These are phyloP conservation scores for Mucor ambiguus DNA, from an alignment of 371 early-diverging fungal species.

Conservation along the genomic window DNA sequence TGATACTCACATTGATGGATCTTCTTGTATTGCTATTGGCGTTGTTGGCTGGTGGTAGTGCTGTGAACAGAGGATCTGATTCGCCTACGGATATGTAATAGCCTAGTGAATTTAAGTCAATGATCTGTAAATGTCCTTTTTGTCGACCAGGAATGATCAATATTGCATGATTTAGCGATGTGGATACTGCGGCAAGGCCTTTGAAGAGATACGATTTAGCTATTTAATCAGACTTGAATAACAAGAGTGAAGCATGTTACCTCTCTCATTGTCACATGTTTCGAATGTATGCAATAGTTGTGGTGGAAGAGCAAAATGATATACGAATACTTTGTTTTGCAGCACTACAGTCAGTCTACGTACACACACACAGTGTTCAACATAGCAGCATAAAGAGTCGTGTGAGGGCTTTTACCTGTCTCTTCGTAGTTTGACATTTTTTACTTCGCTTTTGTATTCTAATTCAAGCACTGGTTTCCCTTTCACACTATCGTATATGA, in stretches of 20 bases:
- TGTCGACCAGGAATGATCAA: constrained; percentile 79
- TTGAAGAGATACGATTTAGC: background rate
- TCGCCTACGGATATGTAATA: constrained; percentile 29
- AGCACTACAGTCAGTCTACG: constrained; percentile 80
- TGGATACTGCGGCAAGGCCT: constrained; percentile 71
- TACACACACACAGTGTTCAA: background rate
- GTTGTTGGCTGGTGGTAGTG: constrained; percentile 8
- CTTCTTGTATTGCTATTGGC: constrained; percentile 18
- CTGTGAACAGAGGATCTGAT: constrained; percentile 14
- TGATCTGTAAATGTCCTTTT: constrained; percentile 85
- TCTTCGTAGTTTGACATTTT: constrained; percentile 76
- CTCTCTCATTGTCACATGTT: constrained; percentile 82
- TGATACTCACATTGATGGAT: constrained; percentile 72
- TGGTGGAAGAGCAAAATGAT: constrained; percentile 74
- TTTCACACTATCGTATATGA: constrained; percentile 86
- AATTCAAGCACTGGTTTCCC: constrained; percentile 74
- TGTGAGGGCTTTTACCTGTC: constrained; percentile 61
- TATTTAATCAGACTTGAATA: background rate
- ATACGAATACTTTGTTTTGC: constrained; percentile 83
- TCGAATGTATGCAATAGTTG: constrained; percentile 81
- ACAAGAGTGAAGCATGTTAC: constrained; percentile 32
- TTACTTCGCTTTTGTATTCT: constrained; percentile 83
- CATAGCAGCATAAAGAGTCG: background rate
- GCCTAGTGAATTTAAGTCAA: constrained; percentile 72
- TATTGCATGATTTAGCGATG: constrained; percentile 63